Evolutionary conservation across 345 rosid species (phyloP).

Genomic region (Crucihimalaya himalaica): DNA sequence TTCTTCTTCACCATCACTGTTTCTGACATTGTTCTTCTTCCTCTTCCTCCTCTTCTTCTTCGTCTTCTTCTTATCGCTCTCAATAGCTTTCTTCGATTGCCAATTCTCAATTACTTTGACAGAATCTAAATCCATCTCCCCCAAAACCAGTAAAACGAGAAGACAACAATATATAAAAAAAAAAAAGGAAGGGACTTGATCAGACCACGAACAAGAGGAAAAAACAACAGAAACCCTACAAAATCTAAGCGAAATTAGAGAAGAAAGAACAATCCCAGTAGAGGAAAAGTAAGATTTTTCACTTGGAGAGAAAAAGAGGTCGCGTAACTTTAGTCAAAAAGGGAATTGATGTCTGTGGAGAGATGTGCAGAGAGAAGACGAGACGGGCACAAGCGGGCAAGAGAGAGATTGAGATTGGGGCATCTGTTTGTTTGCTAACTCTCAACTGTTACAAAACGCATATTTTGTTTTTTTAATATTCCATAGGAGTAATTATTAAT

Average conservation of each 20-base stretch:
- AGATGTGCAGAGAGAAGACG: slow-evolving; percentile 13
- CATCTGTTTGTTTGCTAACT: slow-evolving; percentile 38
- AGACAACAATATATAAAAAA: too few relatives aligned
- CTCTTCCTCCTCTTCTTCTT: slow-evolving; percentile 47
- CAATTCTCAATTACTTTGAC: slow-evolving; percentile 33
- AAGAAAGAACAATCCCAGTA: neutral
- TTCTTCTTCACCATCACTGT: slow-evolving; percentile 38
- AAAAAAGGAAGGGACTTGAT: slow-evolving; percentile 4
- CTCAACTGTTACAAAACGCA: slow-evolving; percentile 36
- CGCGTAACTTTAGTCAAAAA: slow-evolving; percentile 40
- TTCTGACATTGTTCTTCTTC: slow-evolving; percentile 37
- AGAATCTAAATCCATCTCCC: slow-evolving; percentile 37
- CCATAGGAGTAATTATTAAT: neutral
- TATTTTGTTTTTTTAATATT: neutral
- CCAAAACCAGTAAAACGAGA: neutral
- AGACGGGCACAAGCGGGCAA: slow-evolving; percentile 32
- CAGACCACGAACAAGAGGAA: neutral
- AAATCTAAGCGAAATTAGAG: slow-evolving; percentile 14
- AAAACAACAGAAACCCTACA: neutral
- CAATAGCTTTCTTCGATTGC: slow-evolving; percentile 24
- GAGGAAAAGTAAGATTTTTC: slow-evolving; percentile 9
- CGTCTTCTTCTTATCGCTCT: slow-evolving; percentile 41
- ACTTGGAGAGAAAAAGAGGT: neutral
- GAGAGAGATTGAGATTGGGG: neutral
- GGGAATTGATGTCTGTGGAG: slow-evolving; percentile 38